Conservation (phyloP, 805 yeast genomes). For the Metschnikowia lachancei region DNA sequence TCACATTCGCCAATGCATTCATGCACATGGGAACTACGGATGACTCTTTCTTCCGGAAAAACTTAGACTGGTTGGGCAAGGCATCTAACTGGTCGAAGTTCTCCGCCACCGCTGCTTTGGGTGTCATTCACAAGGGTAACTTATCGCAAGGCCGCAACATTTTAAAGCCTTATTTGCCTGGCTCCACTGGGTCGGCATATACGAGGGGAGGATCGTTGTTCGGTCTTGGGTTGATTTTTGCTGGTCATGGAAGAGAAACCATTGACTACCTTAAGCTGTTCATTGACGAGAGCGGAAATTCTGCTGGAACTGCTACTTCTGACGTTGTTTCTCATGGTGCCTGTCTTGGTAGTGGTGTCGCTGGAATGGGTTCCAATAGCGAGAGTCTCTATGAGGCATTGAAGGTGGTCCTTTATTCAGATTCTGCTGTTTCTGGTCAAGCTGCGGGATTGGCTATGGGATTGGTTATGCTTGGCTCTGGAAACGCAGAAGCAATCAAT, state of each 20-base stretch:
- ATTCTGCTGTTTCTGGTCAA: conserved; percentile 91
- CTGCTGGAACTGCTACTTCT: conserved; percentile 63
- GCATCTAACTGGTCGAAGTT: conserved; percentile 99
- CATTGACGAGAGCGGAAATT: conserved; percentile 61
- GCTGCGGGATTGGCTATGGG: conserved; percentile 98
- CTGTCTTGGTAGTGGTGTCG: conserved; percentile 90
- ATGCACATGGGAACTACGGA: conserved; percentile 96
- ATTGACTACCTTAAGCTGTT: conserved; percentile 74
- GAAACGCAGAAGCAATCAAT: conserved; percentile 58
- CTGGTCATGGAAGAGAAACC: conserved; percentile 91
- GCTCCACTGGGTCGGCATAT: conserved; percentile 72
- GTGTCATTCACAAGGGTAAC: conserved; percentile 95
- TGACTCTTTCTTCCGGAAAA: conserved; percentile 85
- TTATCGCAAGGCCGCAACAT: conserved; percentile 84
- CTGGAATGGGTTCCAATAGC: conserved; percentile 90
- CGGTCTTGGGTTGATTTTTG: conserved; percentile 90
- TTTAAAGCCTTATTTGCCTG: conserved; percentile 88
- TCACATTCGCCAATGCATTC: conserved; percentile 90
- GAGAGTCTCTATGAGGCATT: conserved; percentile 74
- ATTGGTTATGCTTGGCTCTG: conserved; percentile 89
- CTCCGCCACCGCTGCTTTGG: conserved; percentile 95
- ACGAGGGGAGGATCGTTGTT: conserved; percentile 94
- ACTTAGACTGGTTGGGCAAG: conserved; percentile 92
- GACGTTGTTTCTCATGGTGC: conserved; percentile 95
- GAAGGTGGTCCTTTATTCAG: conserved; percentile 79